Percentiles rank a stretch among this genome's conserved stretches.
Evolutionary conservation across 495 filamentous ascomycete species (phyloP).

Genomic region (Hypoxylon lienhwacheense): DNA sequence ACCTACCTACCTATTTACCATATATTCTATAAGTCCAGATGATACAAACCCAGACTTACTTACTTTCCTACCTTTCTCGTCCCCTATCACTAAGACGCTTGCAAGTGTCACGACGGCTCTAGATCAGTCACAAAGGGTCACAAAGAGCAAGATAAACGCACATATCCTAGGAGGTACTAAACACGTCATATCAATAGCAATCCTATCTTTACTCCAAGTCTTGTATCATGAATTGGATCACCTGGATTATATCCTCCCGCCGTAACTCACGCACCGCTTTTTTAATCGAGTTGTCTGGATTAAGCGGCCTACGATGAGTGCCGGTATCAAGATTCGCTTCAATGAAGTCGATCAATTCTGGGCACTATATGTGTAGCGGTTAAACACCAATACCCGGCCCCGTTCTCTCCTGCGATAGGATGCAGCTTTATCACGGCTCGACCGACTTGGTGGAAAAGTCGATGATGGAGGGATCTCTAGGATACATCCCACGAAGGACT

Average conservation of each 20-base stretch:
- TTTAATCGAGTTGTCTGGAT: constrained; percentile 9
- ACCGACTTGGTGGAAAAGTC: not conserved
- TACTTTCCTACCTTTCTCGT: too few relatives aligned
- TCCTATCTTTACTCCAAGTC: constrained; percentile 15
- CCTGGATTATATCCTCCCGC: not conserved
- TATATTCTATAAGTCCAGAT: too few relatives aligned
- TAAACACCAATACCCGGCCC: constrained; percentile 27
- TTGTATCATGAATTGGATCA: constrained; percentile 7
- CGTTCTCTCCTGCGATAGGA: constrained; percentile 4
- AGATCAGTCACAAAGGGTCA: not conserved
- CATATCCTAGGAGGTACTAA: too few relatives aligned
- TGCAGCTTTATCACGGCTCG: not conserved
- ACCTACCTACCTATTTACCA: too few relatives aligned
- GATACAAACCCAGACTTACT: too few relatives aligned
- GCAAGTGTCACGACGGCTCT: too few relatives aligned
- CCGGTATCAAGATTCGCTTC: constrained; percentile 3
- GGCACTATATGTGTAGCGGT: constrained; percentile 19
- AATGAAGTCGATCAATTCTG: constrained; percentile 13
- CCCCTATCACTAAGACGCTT: too few relatives aligned
- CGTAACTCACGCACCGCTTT: constrained; percentile 3
- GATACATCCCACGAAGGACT: not conserved
- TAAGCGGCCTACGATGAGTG: constrained; percentile 9
- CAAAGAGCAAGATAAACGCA: too few relatives aligned
- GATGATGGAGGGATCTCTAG: not conserved
- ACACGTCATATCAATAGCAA: constrained; percentile 8